Conservation (phyloP, 2,329 filamentous ascomycete genomes). For the Ophiostoma populinum region DNA sequence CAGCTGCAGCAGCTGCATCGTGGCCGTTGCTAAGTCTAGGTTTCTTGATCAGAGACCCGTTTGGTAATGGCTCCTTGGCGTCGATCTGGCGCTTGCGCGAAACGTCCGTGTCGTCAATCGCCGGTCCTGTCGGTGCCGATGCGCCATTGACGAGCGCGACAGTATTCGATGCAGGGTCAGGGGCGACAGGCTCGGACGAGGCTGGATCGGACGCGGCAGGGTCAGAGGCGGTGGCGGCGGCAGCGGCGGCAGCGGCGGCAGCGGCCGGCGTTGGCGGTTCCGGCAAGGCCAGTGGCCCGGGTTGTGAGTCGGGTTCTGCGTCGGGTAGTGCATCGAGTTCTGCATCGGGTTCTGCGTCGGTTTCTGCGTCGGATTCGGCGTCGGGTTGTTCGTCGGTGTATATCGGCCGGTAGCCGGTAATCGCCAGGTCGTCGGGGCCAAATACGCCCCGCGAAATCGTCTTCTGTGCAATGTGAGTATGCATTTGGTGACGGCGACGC, state of each 20-base stretch:
- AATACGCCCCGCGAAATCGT: constrained; percentile 37
- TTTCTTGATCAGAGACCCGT: constrained; percentile 41
- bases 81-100: constrained; percentile 34
- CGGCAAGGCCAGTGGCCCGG: no score
- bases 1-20: constrained; percentile 27
- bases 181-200: constrained; percentile 3
- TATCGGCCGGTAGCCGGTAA: constrained; percentile 22
- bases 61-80: constrained; percentile 27
- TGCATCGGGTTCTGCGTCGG: no score
- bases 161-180: no score
- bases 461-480: constrained; percentile 27
- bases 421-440: constrained; percentile 28
- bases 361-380: no score
- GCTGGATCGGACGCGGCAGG: not conserved
- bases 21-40: constrained; percentile 44
- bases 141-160: no score
- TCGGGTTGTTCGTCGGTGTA: constrained; percentile 20
- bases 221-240: not conserved
- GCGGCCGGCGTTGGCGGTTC: not conserved
- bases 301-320: no score
- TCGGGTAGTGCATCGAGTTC: no score
- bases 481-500: constrained; percentile 3
- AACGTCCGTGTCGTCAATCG: constrained; percentile 23
- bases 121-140: constrained; percentile 10
- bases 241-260: not conserved